phyloP scores from a whole-genome alignment of 1,284 basidiomycete genomes.

The Trichosporon sp. region DNA sequence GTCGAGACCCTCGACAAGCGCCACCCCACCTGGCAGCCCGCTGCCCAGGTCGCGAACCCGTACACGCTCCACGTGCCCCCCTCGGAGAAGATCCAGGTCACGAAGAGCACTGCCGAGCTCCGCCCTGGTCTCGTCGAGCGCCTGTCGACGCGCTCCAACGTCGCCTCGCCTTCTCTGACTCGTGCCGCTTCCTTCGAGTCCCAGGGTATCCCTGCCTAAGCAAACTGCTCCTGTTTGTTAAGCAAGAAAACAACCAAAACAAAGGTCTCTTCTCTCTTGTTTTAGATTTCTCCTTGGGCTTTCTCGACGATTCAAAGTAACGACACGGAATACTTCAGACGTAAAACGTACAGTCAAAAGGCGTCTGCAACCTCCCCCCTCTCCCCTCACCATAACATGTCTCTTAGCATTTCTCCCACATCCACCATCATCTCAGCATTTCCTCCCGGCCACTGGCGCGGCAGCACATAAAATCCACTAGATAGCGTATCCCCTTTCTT shows the following conservation, averaged over 20 bases:
- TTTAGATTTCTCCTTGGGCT: constrained; percentile 1
- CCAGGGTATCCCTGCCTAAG: constrained; percentile 10
- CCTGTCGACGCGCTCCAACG: constrained; percentile 20
- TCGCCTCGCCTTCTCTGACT: constrained; percentile 27
- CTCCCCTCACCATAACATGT: neutral
- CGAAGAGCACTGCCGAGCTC: constrained; percentile 47
- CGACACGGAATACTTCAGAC: neutral
- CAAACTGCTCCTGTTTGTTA: neutral
- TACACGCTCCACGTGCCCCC: constrained; percentile 52
- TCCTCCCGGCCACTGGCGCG: neutral
- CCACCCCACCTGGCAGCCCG: constrained; percentile 48
- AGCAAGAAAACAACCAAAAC: neutral
- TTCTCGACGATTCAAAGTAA: neutral
- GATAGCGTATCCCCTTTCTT: neutral
- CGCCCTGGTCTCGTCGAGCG: constrained; percentile 45
- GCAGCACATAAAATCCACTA: constrained; percentile 12
- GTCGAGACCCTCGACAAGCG: constrained; percentile 29
- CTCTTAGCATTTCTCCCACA: neutral
- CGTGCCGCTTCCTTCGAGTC: constrained; percentile 25
- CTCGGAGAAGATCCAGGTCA: constrained; percentile 52
- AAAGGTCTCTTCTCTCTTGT: neutral
- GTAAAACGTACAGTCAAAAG: neutral
- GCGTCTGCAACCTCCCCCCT: neutral
- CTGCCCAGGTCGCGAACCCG: constrained; percentile 43
- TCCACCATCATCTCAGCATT: constrained; percentile 5